Percentiles rank a stretch among this genome's conserved stretches.
Evolutionary conservation across 371 early-diverging fungal species (phyloP).

Genomic region (Mortierella polycephala): DNA sequence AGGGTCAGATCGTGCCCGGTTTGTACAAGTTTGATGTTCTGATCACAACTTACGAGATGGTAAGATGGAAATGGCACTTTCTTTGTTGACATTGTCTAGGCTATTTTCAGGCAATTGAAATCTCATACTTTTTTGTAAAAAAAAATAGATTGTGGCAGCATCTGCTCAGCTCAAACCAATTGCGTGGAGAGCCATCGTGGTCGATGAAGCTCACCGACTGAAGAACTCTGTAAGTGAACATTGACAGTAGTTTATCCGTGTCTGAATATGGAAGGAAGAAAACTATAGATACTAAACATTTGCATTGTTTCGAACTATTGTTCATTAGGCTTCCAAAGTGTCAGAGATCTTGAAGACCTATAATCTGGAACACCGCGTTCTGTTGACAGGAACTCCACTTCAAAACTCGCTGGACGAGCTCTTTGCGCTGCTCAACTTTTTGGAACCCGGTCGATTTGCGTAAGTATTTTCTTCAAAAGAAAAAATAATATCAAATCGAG

Average conservation of each 20-base stretch:
- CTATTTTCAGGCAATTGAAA: neutral
- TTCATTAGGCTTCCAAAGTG: slow-evolving; percentile 68
- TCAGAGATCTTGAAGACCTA: slow-evolving; percentile 74
- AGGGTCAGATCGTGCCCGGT: slow-evolving; percentile 43
- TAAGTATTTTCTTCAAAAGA: slow-evolving; percentile 46
- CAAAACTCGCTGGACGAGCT: slow-evolving; percentile 95
- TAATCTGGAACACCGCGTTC: slow-evolving; percentile 77
- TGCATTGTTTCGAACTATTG: neutral
- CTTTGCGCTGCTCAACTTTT: slow-evolving; percentile 92
- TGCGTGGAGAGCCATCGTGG: slow-evolving; percentile 85
- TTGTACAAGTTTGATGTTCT: slow-evolving; percentile 85
- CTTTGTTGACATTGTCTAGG: neutral
- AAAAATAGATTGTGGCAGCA: slow-evolving; percentile 64
- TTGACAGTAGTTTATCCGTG: too few species aligned
- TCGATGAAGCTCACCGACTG: slow-evolving; percentile 97
- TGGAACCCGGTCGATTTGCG: slow-evolving; percentile 84
- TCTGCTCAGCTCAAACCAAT: slow-evolving; percentile 80
- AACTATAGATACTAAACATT: neutral
- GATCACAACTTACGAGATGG: slow-evolving; percentile 92
- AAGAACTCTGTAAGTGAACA: slow-evolving; percentile 78
- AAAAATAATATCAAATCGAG: too few species aligned
- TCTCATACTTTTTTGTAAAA: neutral
- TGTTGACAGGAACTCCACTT: slow-evolving; percentile 92
- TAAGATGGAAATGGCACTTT: slow-evolving; percentile 53
- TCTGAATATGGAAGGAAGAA: neutral